Evolutionary conservation across 805 yeast genomes (phyloP).

Genomic region (Candida silvatica): DNA sequence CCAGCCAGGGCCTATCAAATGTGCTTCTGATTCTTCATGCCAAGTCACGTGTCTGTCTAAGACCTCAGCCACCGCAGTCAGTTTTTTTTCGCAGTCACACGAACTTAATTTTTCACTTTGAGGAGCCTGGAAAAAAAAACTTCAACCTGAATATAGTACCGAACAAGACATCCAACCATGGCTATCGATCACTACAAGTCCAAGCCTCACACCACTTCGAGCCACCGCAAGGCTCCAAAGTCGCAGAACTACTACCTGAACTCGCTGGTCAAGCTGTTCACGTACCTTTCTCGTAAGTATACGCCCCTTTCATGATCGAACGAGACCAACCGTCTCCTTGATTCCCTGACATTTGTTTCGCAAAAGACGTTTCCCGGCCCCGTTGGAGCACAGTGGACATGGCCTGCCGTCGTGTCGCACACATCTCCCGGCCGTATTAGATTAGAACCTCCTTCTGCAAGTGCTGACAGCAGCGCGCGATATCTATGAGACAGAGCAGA

Average conservation of each 20-base stretch:
- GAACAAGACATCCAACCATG: constrained; percentile 50
- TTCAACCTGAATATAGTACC: not conserved
- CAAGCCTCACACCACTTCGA: constrained; percentile 92
- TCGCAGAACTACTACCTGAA: constrained; percentile 98
- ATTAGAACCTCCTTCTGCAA: constrained; percentile 18
- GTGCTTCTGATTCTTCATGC: too few relatives aligned
- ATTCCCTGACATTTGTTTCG: too few relatives aligned
- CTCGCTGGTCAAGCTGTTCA: constrained; percentile 94
- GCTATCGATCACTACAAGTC: constrained; percentile 96
- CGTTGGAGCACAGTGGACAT: too few relatives aligned
- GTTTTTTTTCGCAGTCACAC: constrained; percentile 1
- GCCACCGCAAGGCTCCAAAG: constrained; percentile 99
- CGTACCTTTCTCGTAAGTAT: constrained; percentile 98
- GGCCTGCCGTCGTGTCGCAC: too few relatives aligned
- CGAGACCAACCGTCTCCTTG: not conserved
- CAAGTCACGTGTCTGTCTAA: too few relatives aligned
- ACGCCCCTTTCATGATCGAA: constrained; percentile 1
- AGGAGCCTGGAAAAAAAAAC: constrained; percentile 2
- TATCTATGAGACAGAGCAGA: constrained; percentile 53
- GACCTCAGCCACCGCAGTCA: too few relatives aligned
- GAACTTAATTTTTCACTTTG: constrained; percentile 1
- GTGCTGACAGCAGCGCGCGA: constrained; percentile 27
- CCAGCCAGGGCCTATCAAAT: too few relatives aligned
- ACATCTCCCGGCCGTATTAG: too few relatives aligned
- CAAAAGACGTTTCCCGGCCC: too few relatives aligned